A percentile compares a stretch with the other conserved stretches of the same genome.
Evolutionary conservation across 2,329 filamentous ascomycete species (phyloP).

Genomic region (Leptographium wingfieldii): DNA sequence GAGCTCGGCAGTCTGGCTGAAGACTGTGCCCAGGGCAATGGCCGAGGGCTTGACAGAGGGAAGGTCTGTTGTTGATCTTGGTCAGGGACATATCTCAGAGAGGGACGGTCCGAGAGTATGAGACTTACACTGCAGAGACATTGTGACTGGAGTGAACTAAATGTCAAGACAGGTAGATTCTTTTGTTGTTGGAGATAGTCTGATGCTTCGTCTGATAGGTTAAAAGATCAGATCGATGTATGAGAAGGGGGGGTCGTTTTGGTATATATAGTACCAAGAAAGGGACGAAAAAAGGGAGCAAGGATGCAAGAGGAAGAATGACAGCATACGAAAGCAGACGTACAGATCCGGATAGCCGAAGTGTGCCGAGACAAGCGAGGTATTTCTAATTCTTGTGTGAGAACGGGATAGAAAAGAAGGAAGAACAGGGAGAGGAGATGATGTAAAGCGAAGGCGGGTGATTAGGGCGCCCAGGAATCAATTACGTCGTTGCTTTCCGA

Average conservation of each 20-base stretch:
- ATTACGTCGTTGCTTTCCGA: neutral
- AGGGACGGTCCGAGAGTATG: neutral
- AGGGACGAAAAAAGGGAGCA: neutral
- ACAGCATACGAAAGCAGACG: neutral
- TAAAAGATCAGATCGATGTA: neutral
- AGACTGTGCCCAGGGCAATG: constrained; percentile 88
- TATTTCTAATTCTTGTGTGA: neutral
- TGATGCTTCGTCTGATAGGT: neutral
- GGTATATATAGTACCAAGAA: neutral
- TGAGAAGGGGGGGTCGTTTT: neutral
- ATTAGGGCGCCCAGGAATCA: neutral
- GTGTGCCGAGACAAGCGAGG: neutral
- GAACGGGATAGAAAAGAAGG: neutral
- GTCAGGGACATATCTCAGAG: neutral
- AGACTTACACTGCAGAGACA: constrained; percentile 51
- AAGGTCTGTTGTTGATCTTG: constrained; percentile 30
- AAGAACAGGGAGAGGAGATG: neutral
- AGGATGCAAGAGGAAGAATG: neutral
- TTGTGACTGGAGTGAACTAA: constrained; percentile 18
- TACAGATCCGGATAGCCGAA: neutral
- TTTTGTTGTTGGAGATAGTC: too few relatives aligned
- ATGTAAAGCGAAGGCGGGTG: neutral
- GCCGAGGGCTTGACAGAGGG: constrained; percentile 90
- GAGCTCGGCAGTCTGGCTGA: constrained; percentile 86
- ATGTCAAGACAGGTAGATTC: neutral